Base-by-base conservation (phyloP, 768 basidiomycete genomes). In the Phylloporus arenicola region DNA sequence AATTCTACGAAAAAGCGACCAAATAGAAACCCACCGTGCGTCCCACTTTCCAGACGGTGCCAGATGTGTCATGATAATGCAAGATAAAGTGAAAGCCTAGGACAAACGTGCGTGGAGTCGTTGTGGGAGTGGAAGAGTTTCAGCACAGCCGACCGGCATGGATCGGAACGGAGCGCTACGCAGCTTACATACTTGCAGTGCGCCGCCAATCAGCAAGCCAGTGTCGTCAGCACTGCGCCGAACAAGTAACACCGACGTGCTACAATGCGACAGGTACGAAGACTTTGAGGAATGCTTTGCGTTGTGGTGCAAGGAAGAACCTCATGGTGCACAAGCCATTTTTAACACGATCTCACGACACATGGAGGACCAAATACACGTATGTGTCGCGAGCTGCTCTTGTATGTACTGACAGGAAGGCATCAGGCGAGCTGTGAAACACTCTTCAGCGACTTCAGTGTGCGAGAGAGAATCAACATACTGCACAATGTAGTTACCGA, bases 21-120 rank as follows among this genome's bases (percentile, higher is more conserved):
- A 20, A 13, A 9, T 11, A 11, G 9, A 20, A 38, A 12, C 37
- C 4, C 52, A 86, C 86, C 85, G 79, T 65, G 84, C 79, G 61
- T 88, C 85, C 86, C 86, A 88, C 72, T 86, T 87, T 55, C 73
- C 72, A 44, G 76, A 55, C 42, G 75, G 70, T 43, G 73, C 55
- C 58, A 76, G 65, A 57, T 75, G 65, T 53, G 84, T 77, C 79
- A 82, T 81, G 49, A 55, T 61, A 56, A 64, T 63, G 68, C 61
- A 59, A 58, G 59, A 19, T 5, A 11, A 11, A 43, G 62, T 59
- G 53, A 57, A 60, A 53, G 58, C 67, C 62, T 70, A 69, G 58
- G 12, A 30, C 10, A 24, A 5, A 24, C 22, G 22, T 24, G 22
- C 45, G 57, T 57, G 20, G 53, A 59, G 52, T 53, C 51, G 61